Base-by-base conservation (phyloP, 495 filamentous ascomycete genomes). In the Bathelium albidoporum region DNA sequence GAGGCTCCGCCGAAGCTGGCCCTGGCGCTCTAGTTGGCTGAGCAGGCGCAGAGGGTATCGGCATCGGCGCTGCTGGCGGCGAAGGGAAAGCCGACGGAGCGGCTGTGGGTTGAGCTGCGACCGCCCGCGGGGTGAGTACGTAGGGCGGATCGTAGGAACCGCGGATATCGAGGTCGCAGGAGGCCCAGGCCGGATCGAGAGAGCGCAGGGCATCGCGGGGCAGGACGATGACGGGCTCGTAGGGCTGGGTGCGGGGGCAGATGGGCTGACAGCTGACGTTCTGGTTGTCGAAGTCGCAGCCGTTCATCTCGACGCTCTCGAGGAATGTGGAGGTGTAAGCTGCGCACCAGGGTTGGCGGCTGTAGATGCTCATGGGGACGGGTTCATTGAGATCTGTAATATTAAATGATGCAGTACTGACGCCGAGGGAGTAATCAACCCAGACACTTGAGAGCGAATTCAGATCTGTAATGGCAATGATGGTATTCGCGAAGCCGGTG, bases 291-390 rank as follows among this genome's bases (percentile, higher is more conserved):
- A 84, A 83, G 70, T 69, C 45, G 64, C 63, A 59, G 85, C 80
- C 62, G 79, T 74, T 58, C 75, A 82, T 62, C 79, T 80, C 32
- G 84, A 86, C 62, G 78, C 79, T 26, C 82, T 76, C 78, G 32
- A 87, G 86, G 83, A 80, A 59, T 10, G 58, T 31, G 3, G 16
- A 16, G 28, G 58, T 14, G 28, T 59, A 32, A n/a, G 26, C n/a
- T 16, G 58, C 58, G 29, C 28, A 59, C 26, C n/a, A 31, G n/a
- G 58, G 58, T 28, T 59, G 58, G 26, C 32, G 28, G 58, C 32
- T 32, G 28, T 26, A 59, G 2, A 59, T 32, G 28, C 58, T 59
- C n/a, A 26, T 14, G 10, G 58, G 58, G 9, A 59, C 29, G 18
- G 58, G 58, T 32, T 59, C 58, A 32, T 31, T 59, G 26, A 59